Evolutionary conservation across 2,329 filamentous ascomycete species (phyloP).

Genomic region (Didymella arachidicola): DNA sequence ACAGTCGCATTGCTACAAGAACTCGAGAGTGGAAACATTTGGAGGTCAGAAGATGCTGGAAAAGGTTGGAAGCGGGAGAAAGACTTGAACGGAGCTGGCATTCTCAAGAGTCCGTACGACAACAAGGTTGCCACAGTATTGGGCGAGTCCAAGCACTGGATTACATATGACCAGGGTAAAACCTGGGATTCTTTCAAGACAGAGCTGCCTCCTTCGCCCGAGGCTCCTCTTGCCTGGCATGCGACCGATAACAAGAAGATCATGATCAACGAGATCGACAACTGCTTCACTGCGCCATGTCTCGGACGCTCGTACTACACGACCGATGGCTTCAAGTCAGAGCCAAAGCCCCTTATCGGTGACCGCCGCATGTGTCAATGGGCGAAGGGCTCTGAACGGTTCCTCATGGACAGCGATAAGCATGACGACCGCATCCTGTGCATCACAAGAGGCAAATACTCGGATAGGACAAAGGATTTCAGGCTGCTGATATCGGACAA

Average conservation of each 20-base stretch:
- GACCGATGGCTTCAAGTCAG: slow-evolving; percentile 79
- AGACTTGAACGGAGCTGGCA: slow-evolving; percentile 66
- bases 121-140: slow-evolving; percentile 80
- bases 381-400: slow-evolving; percentile 79
- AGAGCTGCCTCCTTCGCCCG: slow-evolving; percentile 60
- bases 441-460: slow-evolving; percentile 76
- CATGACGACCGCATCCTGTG: slow-evolving; percentile 80
- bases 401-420: slow-evolving; percentile 70
- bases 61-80: slow-evolving; percentile 74
- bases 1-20: slow-evolving; percentile 82
- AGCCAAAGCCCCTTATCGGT: slow-evolving; percentile 69
- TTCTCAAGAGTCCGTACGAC: slow-evolving; percentile 82
- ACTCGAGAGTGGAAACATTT: slow-evolving; percentile 68
- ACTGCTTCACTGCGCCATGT: slow-evolving; percentile 51
- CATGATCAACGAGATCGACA: slow-evolving; percentile 73
- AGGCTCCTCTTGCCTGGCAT: slow-evolving; percentile 77
- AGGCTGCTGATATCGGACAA: slow-evolving; percentile 82
- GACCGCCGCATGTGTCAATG: slow-evolving; percentile 82
- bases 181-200: slow-evolving; percentile 80
- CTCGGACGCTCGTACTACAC: slow-evolving; percentile 71
- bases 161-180: slow-evolving; percentile 82
- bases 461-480: slow-evolving; percentile 75
- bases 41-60: slow-evolving; percentile 82
- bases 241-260: slow-evolving; percentile 83
- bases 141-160: slow-evolving; percentile 77